Base-by-base conservation (phyloP, 768 basidiomycete species). In the Lepiota subincarnata region DNA sequence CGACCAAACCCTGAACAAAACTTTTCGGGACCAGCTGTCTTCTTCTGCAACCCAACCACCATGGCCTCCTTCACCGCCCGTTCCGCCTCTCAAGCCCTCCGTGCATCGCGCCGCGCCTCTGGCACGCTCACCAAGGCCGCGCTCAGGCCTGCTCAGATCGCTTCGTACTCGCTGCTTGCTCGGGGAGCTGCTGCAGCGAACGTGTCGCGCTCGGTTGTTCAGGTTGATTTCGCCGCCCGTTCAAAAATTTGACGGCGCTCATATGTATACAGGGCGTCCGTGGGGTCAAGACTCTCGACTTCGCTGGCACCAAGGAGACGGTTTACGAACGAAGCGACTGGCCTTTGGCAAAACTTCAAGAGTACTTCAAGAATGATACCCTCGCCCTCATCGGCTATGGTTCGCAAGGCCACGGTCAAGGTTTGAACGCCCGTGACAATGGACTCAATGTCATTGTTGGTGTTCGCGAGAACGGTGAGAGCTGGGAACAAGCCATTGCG, bases 341-440 rank as follows among this genome's bases (percentile, higher is more conserved):
- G 97, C 97, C 97, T 34, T 76, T 96, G 57, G 85, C 92, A 57
- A 98, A 92, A 76, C 86, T 99, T 67, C 96, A 98, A 71, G 94
- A 98, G 70, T 99, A 96, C 82, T 97, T 99, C 83, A 98, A 98
- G 75, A 89, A 98, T 68, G 97, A 99, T 73, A 98, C 95, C 60
- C 91, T 99, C 51, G 96, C 96, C 58, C 85, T 99, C 73, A 98
- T 98, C 63, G 97, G 97, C 55, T 98, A 99, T 68, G 97, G 97
- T 57, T 98, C 97, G 11, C 94, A 96, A 75, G 95, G 96, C 38
- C 97, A 98, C 71, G 97, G 97, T 16, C 97, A 98, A 73, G 95
- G 96, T 59, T 77, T 99, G 70, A 99, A 99, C 68, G 96, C 97
- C 53, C 93, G 97, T 62, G 97, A 98, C 81, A 96, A 99, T 64